phyloP scores from a whole-genome alignment of 2,329 filamentous ascomycete species.

The Xylogone sp. region DNA sequence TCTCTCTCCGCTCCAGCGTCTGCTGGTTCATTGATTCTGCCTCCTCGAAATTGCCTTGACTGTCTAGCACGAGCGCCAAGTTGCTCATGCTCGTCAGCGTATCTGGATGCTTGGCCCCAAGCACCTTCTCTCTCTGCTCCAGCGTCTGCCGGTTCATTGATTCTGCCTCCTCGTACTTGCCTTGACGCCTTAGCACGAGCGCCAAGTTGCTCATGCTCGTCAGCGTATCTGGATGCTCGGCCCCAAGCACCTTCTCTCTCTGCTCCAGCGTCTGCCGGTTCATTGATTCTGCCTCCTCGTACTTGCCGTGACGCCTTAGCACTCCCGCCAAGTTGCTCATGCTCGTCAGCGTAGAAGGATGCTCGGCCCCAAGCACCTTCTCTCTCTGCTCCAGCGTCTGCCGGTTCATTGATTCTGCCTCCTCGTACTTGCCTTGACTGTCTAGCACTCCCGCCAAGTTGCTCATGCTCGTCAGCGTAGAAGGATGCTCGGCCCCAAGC shows the following conservation, averaged over 20 bases:
- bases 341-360: slow-evolving; percentile 1
- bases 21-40: no score
- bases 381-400: not conserved
- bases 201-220: slow-evolving; percentile 4
- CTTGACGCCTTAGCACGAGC: slow-evolving; percentile 1
- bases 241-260: slow-evolving; percentile 2
- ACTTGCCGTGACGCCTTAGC: no score
- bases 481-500: no score
- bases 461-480: no score
- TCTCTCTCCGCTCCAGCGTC: no score
- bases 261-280: no score
- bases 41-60: no score
- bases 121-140: not conserved
- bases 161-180: no score
- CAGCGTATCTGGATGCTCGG: slow-evolving; percentile 6
- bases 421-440: no score
- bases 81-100: slow-evolving; percentile 5
- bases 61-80: slow-evolving; percentile 3
- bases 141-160: no score
- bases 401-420: not conserved
- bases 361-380: slow-evolving; percentile 2
- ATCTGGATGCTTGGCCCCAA: slow-evolving; percentile 3
- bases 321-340: slow-evolving; percentile 1
- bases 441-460: no score
- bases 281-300: no score